These are phyloP conservation scores for Clarireedia homoeocarpa DNA, from an alignment of 2,329 filamentous ascomycete genomes.

Conservation along the genomic window DNA sequence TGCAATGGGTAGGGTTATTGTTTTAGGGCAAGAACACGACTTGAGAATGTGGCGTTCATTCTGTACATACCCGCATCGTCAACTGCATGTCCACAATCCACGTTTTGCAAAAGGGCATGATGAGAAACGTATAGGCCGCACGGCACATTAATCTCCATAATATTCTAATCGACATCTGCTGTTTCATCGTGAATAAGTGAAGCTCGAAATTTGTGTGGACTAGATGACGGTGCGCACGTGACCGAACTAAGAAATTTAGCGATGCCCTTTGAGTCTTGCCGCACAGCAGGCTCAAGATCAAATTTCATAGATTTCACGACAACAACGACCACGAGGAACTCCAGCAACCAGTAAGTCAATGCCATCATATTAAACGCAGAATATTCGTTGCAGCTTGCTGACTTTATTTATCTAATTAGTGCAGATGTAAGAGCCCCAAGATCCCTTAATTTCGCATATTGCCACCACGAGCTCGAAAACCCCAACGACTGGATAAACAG, in stretches of 20 bases:
- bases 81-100: too few species aligned
- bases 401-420: slow-evolving; percentile 46
- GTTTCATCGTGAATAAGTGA: too few species aligned
- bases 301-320: slow-evolving; percentile 14
- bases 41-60: too few species aligned
- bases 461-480: slow-evolving; percentile 10
- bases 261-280: background rate
- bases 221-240: background rate
- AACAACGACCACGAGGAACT: slow-evolving; percentile 23
- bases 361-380: background rate
- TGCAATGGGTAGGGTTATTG: too few species aligned
- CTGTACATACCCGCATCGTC: too few species aligned
- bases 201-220: too few species aligned
- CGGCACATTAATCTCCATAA: too few species aligned
- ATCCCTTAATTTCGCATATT: slow-evolving; percentile 23
- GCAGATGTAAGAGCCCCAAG: slow-evolving; percentile 68
- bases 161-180: too few species aligned
- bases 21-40: too few species aligned
- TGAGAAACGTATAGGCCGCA: too few species aligned
- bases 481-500: slow-evolving; percentile 7
- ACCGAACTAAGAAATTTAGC: background rate
- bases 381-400: slow-evolving; percentile 9
- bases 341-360: slow-evolving; percentile 47
- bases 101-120: too few species aligned
- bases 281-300: background rate